Conservation (phyloP, 1,139 yeast genomes). For the Pichia sp. region DNA sequence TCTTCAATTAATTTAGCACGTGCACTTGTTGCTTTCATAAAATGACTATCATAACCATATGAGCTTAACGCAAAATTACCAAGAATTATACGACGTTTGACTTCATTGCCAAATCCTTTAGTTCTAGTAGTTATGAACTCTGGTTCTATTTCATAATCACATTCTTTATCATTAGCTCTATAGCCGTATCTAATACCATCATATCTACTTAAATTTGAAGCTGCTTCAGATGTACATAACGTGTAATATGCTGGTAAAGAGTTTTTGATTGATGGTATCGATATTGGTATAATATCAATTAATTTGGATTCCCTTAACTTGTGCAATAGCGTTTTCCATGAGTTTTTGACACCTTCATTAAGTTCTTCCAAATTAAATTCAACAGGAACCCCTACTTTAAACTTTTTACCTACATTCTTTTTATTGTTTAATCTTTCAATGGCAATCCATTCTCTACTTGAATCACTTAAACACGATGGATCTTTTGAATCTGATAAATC, state of each 20-base stretch:
- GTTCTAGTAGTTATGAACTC: slow-evolving; percentile 55
- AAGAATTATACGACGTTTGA: slow-evolving; percentile 68
- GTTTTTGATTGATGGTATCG: slow-evolving; percentile 60
- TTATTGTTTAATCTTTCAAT: slow-evolving; percentile 13
- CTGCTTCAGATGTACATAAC: slow-evolving; percentile 87
- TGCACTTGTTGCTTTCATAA: slow-evolving; percentile 63
- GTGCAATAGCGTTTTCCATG: slow-evolving; percentile 43
- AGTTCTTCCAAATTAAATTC: slow-evolving; percentile 60
- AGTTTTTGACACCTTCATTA: slow-evolving; percentile 37
- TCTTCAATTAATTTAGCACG: slow-evolving; percentile 57
- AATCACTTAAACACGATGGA: slow-evolving; percentile 59
- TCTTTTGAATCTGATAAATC: slow-evolving; percentile 65
- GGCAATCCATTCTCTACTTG: slow-evolving; percentile 29
- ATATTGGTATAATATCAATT: slow-evolving; percentile 53
- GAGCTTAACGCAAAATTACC: slow-evolving; percentile 86
- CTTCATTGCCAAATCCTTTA: slow-evolving; percentile 71
- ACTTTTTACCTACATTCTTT: slow-evolving; percentile 16
- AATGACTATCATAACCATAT: slow-evolving; percentile 68
- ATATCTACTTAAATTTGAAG: slow-evolving; percentile 81
- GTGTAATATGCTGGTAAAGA: slow-evolving; percentile 84
- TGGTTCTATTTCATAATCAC: slow-evolving; percentile 18
- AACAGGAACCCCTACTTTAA: slow-evolving; percentile 62
- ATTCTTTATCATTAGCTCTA: slow-evolving; percentile 30
- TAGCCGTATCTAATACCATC: slow-evolving; percentile 87
- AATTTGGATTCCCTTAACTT: slow-evolving; percentile 39